Percentiles rank a stretch among this genome's conserved stretches.
Conservation (phyloP, 805 yeast species). For the Candida ortonii region DNA sequence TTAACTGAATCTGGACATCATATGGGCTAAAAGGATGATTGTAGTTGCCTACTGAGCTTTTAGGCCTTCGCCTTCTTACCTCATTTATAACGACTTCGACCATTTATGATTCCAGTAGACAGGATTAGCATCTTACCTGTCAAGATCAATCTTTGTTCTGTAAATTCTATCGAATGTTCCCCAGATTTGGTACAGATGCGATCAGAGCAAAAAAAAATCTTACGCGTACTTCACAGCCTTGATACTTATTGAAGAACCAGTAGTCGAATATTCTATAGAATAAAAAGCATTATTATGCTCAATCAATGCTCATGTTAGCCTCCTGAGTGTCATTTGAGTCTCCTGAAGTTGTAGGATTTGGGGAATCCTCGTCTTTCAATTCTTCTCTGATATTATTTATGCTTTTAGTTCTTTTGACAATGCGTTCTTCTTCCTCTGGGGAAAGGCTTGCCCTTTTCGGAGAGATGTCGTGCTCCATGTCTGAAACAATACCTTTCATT, state of each 20-base stretch:
- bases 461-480: slow-evolving; percentile 10
- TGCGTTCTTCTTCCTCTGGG: slow-evolving; percentile 13
- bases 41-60: slow-evolving; percentile 30
- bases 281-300: too few relatives aligned
- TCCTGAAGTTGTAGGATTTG: too few relatives aligned
- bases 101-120: slow-evolving; percentile 12
- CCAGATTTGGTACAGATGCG: too few relatives aligned
- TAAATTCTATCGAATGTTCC: too few relatives aligned
- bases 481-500: slow-evolving; percentile 4
- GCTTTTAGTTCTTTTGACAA: slow-evolving; percentile 20
- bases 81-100: slow-evolving; percentile 23
- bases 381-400: slow-evolving; percentile 10
- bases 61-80: slow-evolving; percentile 1
- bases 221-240: too few relatives aligned
- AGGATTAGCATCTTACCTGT: slow-evolving; percentile 1
- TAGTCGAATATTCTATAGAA: too few relatives aligned
- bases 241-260: too few relatives aligned
- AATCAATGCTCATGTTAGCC: slow-evolving; percentile 16
- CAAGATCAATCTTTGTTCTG: not conserved
- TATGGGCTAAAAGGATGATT: slow-evolving; percentile 84
- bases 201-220: too few relatives aligned
- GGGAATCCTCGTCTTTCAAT: not conserved
- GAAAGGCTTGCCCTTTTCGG: slow-evolving; percentile 17
- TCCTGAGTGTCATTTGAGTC: slow-evolving; percentile 1
- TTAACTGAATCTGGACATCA: slow-evolving; percentile 69